Evolutionary conservation across 345 rosid genomes (phyloP), one percentile per base, ranked within the genome.

Genomic region (Citrus cavaleriei): DNA sequence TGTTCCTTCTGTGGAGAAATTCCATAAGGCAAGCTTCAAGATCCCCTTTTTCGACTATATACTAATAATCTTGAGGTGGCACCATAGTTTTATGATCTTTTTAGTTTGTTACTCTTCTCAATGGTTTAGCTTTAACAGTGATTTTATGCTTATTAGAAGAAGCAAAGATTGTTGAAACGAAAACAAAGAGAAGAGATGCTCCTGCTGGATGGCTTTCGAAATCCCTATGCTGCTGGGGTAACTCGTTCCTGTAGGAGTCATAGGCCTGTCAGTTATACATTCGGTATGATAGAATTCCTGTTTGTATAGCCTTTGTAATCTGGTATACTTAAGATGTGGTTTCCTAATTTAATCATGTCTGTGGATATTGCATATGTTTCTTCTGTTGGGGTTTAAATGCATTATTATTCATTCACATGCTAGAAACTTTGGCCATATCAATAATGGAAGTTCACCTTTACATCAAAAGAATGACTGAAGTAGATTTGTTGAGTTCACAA

Each of bases 241-340:
- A 82, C 88, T 54, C 92, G 98, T 74, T 86, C 95, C 60, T 89
- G 97, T 75, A 93, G 95, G 79, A 90, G 61, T 78, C 88, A 88
- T 35, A 77, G 83, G 77, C 89, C 91, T 12, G 81, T 88, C 81
- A 85, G 78, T 79, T 94, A 93, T 83, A 93, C 96, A 80, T 93
- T 78, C 77, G 97, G 96, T 94, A 90, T 32, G 84, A 72, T 80
- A 73, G 66, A 62, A 28, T 55, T n/a, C 42, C 70, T 71, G 19
- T 72, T 54, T 77, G 58, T 34, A 21, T 64, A 60, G n/a, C 59
- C 78, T 70, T 10, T 81, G 6, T 60, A 37, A 60, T 42, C 70
- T 42, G 30, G 63, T 55, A 42, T 18, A 25, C 24, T 16, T 24
- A 25, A 40, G 59, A 27, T 16, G 6, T 21, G 9, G 46, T 75